These are phyloP conservation scores for Teunomyces tritomae DNA, from an alignment of 805 yeast genomes.

Conservation along the genomic window DNA sequence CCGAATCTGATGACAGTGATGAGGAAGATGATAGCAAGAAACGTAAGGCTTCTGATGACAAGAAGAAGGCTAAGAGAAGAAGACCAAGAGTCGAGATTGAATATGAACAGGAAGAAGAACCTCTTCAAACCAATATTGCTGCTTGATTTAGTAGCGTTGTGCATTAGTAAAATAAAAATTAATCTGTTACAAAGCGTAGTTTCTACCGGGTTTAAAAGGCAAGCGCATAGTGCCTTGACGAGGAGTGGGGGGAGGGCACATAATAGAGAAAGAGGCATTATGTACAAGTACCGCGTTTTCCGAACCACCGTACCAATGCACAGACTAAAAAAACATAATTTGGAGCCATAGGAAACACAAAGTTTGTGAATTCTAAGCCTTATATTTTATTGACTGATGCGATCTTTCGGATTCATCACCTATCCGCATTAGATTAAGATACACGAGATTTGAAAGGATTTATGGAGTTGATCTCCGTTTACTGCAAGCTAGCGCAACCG, in stretches of 20 bases:
- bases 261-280: background rate
- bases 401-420: too few relatives aligned
- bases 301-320: too few relatives aligned
- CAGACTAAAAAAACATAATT: too few relatives aligned
- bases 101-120: constrained; percentile 67
- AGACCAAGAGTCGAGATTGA: constrained; percentile 80
- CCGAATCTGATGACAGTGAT: constrained; percentile 32
- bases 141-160: constrained; percentile 2
- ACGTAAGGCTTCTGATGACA: constrained; percentile 29
- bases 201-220: background rate
- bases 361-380: too few relatives aligned
- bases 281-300: background rate
- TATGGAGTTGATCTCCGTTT: background rate
- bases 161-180: constrained; percentile 1
- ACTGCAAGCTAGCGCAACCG: too few relatives aligned
- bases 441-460: too few relatives aligned
- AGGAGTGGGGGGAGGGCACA: too few relatives aligned
- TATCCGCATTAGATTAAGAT: too few relatives aligned
- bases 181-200: background rate
- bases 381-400: too few relatives aligned
- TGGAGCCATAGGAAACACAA: too few relatives aligned
- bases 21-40: constrained; percentile 30
- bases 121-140: constrained; percentile 35
- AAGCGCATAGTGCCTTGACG: background rate
- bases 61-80: constrained; percentile 42